These are phyloP conservation scores for Rhynchosporium secalis DNA, from an alignment of 2,329 filamentous ascomycete genomes.

Conservation along the genomic window DNA sequence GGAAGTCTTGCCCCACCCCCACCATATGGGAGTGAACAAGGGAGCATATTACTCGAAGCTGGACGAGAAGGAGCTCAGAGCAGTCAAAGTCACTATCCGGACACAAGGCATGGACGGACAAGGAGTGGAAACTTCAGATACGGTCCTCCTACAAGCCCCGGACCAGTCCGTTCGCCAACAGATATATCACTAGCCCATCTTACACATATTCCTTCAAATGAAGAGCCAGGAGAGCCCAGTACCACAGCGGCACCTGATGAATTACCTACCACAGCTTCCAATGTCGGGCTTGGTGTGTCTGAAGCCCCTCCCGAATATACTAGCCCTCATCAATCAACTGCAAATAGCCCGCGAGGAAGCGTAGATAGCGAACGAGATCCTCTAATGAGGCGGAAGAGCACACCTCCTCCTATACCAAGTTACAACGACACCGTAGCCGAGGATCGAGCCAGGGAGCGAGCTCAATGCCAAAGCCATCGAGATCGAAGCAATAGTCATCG, in stretches of 20 bases:
- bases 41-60: slow-evolving; percentile 89
- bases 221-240: slow-evolving; percentile 61
- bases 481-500: slow-evolving; percentile 24
- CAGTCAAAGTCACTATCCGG: slow-evolving; percentile 46
- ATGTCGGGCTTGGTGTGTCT: slow-evolving; percentile 38
- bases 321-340: slow-evolving; percentile 62
- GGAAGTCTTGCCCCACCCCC: slow-evolving; percentile 93
- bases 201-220: slow-evolving; percentile 65
- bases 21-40: slow-evolving; percentile 95
- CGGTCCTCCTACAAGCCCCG: slow-evolving; percentile 75
- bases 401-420: slow-evolving; percentile 41
- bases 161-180: slow-evolving; percentile 85
- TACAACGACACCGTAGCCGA: slow-evolving; percentile 40
- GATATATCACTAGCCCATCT: slow-evolving; percentile 93
- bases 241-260: slow-evolving; percentile 38
- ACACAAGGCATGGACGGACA: slow-evolving; percentile 64
- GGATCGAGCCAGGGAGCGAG: slow-evolving; percentile 33
- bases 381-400: slow-evolving; percentile 44
- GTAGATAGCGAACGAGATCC: slow-evolving; percentile 55
- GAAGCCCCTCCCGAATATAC: slow-evolving; percentile 72
- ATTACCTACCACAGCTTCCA: slow-evolving; percentile 25
- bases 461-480: slow-evolving; percentile 25
- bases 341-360: slow-evolving; percentile 53
- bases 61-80: slow-evolving; percentile 59
- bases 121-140: slow-evolving; percentile 78